Percentiles rank a stretch among this genome's conserved stretches.
These are phyloP conservation scores for Lentinula aciculospora DNA, from an alignment of 768 basidiomycete species.

Conservation along the genomic window DNA sequence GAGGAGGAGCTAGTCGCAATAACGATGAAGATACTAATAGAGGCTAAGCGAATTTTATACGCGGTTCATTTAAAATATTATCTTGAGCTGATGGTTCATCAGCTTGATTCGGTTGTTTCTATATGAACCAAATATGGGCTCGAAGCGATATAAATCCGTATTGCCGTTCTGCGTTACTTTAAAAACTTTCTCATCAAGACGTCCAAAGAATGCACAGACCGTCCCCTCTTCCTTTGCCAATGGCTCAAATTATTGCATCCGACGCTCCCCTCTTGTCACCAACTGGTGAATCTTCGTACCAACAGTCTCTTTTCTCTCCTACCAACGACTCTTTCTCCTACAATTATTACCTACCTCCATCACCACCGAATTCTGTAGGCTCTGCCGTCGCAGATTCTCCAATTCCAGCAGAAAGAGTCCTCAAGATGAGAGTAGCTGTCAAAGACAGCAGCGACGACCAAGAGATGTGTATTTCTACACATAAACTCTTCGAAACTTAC, in stretches of 20 bases:
- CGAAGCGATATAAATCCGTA: conserved; percentile 3
- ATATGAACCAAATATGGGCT: not conserved
- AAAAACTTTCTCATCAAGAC: conserved; percentile 5
- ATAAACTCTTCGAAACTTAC: conserved; percentile 66
- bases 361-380: conserved; percentile 41
- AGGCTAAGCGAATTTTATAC: not conserved
- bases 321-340: conserved; percentile 35
- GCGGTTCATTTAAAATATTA: not conserved
- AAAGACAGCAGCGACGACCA: conserved; percentile 42
- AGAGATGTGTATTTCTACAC: conserved; percentile 60
- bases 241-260: conserved; percentile 53
- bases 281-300: not conserved
- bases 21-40: not conserved
- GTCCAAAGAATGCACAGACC: not conserved
- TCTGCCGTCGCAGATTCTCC: conserved; percentile 42
- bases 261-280: conserved; percentile 59
- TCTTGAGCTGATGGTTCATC: not conserved
- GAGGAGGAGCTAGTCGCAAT: not conserved
- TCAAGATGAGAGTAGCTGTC: conserved; percentile 41
- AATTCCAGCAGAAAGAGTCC: conserved; percentile 34
- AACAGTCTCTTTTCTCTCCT: not conserved
- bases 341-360: conserved; percentile 46
- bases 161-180: not conserved
- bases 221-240: conserved; percentile 31
- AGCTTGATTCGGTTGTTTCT: not conserved